These are phyloP conservation scores for Colletotrichum sp. DNA, from an alignment of 2,329 filamentous ascomycete species.

Conservation along the genomic window DNA sequence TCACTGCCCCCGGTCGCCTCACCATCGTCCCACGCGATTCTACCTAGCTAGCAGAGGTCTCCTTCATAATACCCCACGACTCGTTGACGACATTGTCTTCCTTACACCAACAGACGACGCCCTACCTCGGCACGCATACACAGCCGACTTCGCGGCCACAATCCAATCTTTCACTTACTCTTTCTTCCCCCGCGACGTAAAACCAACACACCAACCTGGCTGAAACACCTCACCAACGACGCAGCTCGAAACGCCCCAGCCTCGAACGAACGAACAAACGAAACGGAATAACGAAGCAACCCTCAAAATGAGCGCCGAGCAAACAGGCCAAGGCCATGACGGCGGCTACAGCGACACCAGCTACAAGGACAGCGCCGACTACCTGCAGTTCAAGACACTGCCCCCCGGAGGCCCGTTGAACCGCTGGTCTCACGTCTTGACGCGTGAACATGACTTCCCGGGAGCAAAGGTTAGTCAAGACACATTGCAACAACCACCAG, in stretches of 20 bases:
- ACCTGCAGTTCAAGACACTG: constrained; percentile 57
- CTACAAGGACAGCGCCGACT: constrained; percentile 55
- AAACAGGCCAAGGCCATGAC: background rate
- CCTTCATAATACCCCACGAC: background rate
- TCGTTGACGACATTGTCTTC: background rate
- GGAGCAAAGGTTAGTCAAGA: constrained; percentile 74
- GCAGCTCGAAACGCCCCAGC: background rate
- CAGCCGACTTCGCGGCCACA: background rate
- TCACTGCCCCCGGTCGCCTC: background rate
- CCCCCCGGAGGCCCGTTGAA: constrained; percentile 70
- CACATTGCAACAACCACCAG: background rate
- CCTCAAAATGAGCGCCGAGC: constrained; percentile 1
- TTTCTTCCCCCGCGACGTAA: background rate
- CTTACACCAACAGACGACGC: background rate
- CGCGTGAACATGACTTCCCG: constrained; percentile 86
- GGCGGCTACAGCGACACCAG: background rate
- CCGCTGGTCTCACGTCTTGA: constrained; percentile 83
- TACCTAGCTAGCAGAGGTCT: background rate
- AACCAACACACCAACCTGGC: background rate
- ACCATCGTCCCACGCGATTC: background rate
- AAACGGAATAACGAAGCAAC: background rate
- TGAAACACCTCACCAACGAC: background rate
- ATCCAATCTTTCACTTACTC: background rate
- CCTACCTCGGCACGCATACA: background rate
- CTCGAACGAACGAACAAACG: background rate